Evolutionary conservation across 768 basidiomycete genomes (phyloP).

Genomic region (Coprinopsis sp.): DNA sequence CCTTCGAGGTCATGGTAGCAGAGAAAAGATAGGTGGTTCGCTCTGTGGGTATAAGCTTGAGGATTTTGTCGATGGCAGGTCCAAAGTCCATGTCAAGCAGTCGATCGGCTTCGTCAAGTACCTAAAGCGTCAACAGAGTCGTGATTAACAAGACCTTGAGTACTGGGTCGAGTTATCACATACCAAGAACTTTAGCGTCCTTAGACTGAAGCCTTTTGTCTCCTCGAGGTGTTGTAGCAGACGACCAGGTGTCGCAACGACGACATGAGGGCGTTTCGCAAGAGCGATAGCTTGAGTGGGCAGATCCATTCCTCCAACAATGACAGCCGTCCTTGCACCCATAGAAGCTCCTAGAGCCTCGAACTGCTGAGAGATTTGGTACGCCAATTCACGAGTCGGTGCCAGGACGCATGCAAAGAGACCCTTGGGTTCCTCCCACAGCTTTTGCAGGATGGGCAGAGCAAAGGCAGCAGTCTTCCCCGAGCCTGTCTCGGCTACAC

Average conservation of each 20-base stretch:
- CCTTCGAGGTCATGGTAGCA: slow-evolving; percentile 98
- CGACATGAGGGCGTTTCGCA: slow-evolving; percentile 89
- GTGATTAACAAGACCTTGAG: background rate
- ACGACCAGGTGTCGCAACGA: slow-evolving; percentile 94
- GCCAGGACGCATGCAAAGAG: slow-evolving; percentile 92
- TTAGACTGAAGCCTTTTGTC: slow-evolving; percentile 92
- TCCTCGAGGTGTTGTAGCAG: slow-evolving; percentile 92
- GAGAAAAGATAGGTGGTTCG: slow-evolving; percentile 95
- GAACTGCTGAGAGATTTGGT: slow-evolving; percentile 97
- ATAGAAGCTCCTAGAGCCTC: slow-evolving; percentile 87
- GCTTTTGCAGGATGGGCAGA: slow-evolving; percentile 89
- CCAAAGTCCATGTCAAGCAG: slow-evolving; percentile 96
- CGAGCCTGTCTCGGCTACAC: slow-evolving; percentile 95
- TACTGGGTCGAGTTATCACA: slow-evolving; percentile 27
- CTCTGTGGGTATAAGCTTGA: slow-evolving; percentile 92
- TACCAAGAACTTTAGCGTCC: slow-evolving; percentile 84
- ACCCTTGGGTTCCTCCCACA: slow-evolving; percentile 94
- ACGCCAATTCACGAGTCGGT: slow-evolving; percentile 97
- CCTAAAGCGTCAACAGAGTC: slow-evolving; percentile 40
- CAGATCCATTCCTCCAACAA: slow-evolving; percentile 95
- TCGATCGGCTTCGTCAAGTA: slow-evolving; percentile 97
- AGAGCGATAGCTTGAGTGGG: slow-evolving; percentile 88
- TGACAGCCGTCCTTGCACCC: slow-evolving; percentile 85
- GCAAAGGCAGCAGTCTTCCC: slow-evolving; percentile 99
- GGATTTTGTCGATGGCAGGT: slow-evolving; percentile 90